Base-by-base conservation (phyloP, 495 filamentous ascomycete species). In the Lindgomyces ingoldianus region DNA sequence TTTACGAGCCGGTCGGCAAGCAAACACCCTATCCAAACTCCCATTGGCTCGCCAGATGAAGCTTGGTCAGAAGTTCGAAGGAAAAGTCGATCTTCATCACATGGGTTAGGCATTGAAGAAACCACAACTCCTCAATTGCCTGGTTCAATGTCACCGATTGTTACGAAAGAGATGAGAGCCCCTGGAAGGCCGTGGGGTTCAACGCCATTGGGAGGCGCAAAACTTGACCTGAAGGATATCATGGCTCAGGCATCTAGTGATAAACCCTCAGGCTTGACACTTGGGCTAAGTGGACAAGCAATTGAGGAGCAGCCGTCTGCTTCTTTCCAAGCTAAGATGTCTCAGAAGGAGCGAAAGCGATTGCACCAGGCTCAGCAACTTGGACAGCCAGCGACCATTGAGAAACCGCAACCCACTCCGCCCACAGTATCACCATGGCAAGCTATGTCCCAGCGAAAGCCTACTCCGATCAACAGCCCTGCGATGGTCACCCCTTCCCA, bases 331-430 rank as follows among this genome's bases (percentile, higher is more conserved):
- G 77, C 72, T 74, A 96, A 85, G 66, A 65, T 95, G 44, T 94
- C 91, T 0, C 94, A 98, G 66, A 93, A 91, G 71, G 93, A 96
- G 71, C 85, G 91, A 11, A 96, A 96, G 77, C 90, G 84, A 71
- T 75, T 83, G 62, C 86, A 89, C 59, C 79, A 87, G 36, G 52
- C 64, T 8, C 59, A 62, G 73, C 72, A 57, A 75, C 78, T 25
- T 76, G 85, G 45, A 76, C 83, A 69, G 79, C 78, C 49, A 71
- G 75, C 24, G 75, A 79, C 55, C 16, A 44, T 56, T 12, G 63
- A 60, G 16, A 75, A 79, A 24, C 54, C 75, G 6, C 71, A 76
- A 44, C 67, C 70, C 4, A 72, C 4, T 78, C 77, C 79, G 67
- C 59, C 59, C 79, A 77, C 80, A 10, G 73, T 78, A 29, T 86